Base-by-base conservation (phyloP, 257 asterid genomes). In the Solanum chiquidenum region DNA sequence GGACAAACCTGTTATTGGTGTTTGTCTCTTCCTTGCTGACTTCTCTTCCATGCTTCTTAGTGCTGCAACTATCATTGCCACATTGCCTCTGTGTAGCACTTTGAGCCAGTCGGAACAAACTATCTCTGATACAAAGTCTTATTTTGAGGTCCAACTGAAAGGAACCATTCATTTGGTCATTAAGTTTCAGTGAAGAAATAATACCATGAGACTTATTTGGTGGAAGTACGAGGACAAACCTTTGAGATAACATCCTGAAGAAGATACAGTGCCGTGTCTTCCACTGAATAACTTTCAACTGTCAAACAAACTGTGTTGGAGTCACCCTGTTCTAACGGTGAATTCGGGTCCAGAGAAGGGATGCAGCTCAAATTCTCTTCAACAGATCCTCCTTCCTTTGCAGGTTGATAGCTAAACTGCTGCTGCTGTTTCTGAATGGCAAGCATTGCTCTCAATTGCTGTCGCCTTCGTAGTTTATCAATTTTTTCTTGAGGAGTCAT, bases 401-500 rank as follows among this genome's bases (percentile, higher is more conserved):
- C 88, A 84, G 94, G 88, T 90, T 92, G 97, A 89, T 92, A 92
- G 87, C 94, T 91, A 21, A 96, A 94, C 88, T 94, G 94, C 92
- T 90, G 93, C 89, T 93, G 98, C 89, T 96, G 98, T 87, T 92
- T 95, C 89, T 94, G 98, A 88, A 95, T 96, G 68, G 98, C 99
- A 87, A 94, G 93, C 88, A 93, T 94, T 77, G 98, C 99, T 89
- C 98, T 90, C 96, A 94, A 93, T 90, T 96, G 98, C 91, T 96
- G 99, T 88, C 96, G 91, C 88, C 95, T 91, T 91, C 98, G 94
- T 77, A 96, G 87, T 93, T 96, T 96, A 86, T 95, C 98, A 83
- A 96, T 92, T 89, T 96, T 96, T 92, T 94, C 99, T 90, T 86
- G 94, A 33, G 99, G 99, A 5, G 99, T 93, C 99, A 96, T 96